phyloP scores from a whole-genome alignment of 306 rosid genomes.

The Begonia loranthoides region DNA sequence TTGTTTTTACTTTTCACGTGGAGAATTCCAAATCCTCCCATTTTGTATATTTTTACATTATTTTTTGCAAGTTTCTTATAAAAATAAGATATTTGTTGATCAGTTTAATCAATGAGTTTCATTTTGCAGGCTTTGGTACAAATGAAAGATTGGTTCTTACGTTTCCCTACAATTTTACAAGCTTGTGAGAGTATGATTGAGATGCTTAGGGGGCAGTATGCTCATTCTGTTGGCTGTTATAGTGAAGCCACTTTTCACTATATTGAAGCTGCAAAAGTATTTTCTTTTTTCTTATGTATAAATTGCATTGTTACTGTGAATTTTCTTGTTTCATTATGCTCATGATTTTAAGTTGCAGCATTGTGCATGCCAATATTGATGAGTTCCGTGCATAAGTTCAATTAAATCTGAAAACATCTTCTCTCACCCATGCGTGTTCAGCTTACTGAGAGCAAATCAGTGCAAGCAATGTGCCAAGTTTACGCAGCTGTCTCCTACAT shows the following conservation, averaged over 20 bases:
- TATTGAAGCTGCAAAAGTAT: conserved; percentile 80
- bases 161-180: conserved; percentile 91
- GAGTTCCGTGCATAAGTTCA: conserved; percentile 2
- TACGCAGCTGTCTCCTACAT: conserved; percentile 91
- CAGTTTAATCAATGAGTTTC: neutral
- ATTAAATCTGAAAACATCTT: neutral
- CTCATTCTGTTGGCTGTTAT: conserved; percentile 88
- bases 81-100: too few relatives aligned
- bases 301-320: neutral
- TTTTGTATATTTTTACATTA: too few relatives aligned
- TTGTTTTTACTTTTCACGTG: too few relatives aligned
- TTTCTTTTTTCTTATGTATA: conserved; percentile 3
- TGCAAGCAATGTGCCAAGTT: conserved; percentile 85
- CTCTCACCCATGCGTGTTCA: conserved; percentile 13
- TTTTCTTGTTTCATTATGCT: conserved; percentile 9
- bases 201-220: conserved; percentile 94
- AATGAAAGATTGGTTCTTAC: conserved; percentile 79
- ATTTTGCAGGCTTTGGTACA: conserved; percentile 72
- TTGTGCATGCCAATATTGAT: conserved; percentile 9
- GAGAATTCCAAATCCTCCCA: too few relatives aligned
- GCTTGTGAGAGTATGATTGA: conserved; percentile 86
- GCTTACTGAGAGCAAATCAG: conserved; percentile 90
- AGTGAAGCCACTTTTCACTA: conserved; percentile 75
- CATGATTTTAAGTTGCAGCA: neutral
- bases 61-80: too few relatives aligned